These are phyloP conservation scores for Penicillium paneum DNA, from an alignment of 2,329 filamentous ascomycete genomes.

Conservation along the genomic window DNA sequence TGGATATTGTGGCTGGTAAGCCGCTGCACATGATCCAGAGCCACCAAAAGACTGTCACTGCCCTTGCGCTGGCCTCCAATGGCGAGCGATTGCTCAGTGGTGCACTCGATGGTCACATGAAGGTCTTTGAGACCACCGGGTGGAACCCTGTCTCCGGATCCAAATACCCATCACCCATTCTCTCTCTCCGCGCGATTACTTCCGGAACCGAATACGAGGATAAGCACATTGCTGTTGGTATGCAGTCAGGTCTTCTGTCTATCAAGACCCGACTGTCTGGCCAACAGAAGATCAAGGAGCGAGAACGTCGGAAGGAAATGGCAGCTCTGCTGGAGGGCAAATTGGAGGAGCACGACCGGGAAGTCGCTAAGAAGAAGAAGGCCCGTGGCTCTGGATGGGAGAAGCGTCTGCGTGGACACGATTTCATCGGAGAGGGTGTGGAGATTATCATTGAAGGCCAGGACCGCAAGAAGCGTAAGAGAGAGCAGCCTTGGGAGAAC, in stretches of 20 bases:
- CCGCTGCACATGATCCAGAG: constrained; percentile 84
- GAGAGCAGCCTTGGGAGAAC: constrained; percentile 73
- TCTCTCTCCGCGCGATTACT: constrained; percentile 74
- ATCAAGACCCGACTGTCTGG: constrained; percentile 85
- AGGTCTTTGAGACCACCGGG: constrained; percentile 87
- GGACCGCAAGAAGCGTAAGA: constrained; percentile 60
- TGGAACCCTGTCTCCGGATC: constrained; percentile 96
- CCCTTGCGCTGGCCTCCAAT: constrained; percentile 75
- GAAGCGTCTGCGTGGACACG: constrained; percentile 64
- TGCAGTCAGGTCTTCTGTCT: constrained; percentile 89
- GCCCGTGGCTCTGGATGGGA: constrained; percentile 59
- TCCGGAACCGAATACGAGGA: constrained; percentile 70
- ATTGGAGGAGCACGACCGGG: constrained; percentile 72
- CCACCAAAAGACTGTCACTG: constrained; percentile 96
- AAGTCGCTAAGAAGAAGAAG: constrained; percentile 66
- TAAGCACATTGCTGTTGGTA: constrained; percentile 89
- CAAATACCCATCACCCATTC: constrained; percentile 89
- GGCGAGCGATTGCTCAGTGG: constrained; percentile 80
- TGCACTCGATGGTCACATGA: constrained; percentile 91
- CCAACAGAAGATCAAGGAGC: constrained; percentile 70
- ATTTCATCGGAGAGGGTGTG: constrained; percentile 77
- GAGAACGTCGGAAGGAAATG: constrained; percentile 81
- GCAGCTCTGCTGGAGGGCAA: constrained; percentile 72
- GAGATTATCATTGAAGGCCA: constrained; percentile 80
- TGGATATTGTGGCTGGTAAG: constrained; percentile 88